These are phyloP conservation scores for Setaria italica DNA, from an alignment of 202 grass and related monocot species.

Conservation along the genomic window DNA sequence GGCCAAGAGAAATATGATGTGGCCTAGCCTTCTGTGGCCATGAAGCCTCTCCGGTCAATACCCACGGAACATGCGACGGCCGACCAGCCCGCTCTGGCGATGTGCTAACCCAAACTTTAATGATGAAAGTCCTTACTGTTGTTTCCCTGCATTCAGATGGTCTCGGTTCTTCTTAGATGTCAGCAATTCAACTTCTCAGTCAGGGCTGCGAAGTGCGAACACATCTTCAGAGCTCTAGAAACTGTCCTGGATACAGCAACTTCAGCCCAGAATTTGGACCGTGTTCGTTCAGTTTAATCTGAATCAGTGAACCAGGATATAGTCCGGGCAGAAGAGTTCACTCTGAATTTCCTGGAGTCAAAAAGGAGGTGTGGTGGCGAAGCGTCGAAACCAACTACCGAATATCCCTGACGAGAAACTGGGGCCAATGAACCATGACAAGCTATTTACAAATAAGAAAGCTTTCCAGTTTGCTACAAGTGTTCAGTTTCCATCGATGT, in stretches of 20 bases:
- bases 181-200: not conserved
- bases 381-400: not conserved
- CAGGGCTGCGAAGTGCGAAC: not conserved
- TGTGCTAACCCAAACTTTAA: too few species aligned
- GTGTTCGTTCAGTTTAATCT: not conserved
- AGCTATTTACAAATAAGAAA: not conserved
- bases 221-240: not conserved
- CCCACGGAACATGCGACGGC: too few species aligned
- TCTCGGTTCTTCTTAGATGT: too few species aligned
- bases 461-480: not conserved
- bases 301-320: not conserved
- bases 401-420: not conserved
- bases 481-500: not conserved
- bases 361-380: not conserved
- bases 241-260: not conserved
- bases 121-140: too few species aligned
- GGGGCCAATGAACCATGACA: not conserved
- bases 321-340: not conserved
- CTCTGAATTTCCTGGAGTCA: not conserved
- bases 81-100: too few species aligned
- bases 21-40: too few species aligned
- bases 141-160: too few species aligned
- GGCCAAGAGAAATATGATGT: too few species aligned
- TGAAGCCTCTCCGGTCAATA: too few species aligned
- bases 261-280: not conserved